These are phyloP conservation scores for Candida corydali DNA, from an alignment of 805 yeast genomes.

Conservation along the genomic window DNA sequence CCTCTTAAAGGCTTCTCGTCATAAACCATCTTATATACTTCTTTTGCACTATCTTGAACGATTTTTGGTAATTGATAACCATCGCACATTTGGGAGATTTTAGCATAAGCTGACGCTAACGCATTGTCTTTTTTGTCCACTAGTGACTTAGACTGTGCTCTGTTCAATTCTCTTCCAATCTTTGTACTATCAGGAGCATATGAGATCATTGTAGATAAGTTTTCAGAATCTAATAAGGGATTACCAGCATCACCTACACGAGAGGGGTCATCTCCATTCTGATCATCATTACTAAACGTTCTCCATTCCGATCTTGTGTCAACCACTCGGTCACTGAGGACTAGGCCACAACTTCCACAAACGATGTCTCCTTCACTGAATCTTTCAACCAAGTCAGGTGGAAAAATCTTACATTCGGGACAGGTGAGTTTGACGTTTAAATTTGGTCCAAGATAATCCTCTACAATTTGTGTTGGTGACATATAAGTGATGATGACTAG, in stretches of 20 bases:
- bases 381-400: conserved; percentile 92
- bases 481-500: conserved; percentile 1
- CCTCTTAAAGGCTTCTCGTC: conserved; percentile 86
- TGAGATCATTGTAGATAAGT: conserved; percentile 88
- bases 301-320: conserved; percentile 99
- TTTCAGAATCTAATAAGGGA: conserved; percentile 86
- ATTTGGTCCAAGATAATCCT: conserved; percentile 54
- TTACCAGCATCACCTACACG: conserved; percentile 99
- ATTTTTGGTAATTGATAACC: conserved; percentile 92
- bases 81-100: conserved; percentile 93
- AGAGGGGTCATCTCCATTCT: conserved; percentile 95
- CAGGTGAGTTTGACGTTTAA: conserved; percentile 86
- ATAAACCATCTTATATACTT: conserved; percentile 85
- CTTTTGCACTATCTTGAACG: conserved; percentile 96
- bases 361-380: conserved; percentile 97
- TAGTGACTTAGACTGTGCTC: conserved; percentile 82
- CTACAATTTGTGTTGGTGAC: conserved; percentile 2
- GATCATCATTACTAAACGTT: conserved; percentile 96
- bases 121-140: conserved; percentile 88
- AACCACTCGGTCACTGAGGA: conserved; percentile 84
- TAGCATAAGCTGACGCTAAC: conserved; percentile 81
- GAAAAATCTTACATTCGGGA: conserved; percentile 93
- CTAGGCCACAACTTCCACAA: conserved; percentile 96
- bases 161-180: conserved; percentile 81
- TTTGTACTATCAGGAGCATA: conserved; percentile 81